Conservation (phyloP, 371 early-diverging fungal species). For the Rhizopus arrhizus region DNA sequence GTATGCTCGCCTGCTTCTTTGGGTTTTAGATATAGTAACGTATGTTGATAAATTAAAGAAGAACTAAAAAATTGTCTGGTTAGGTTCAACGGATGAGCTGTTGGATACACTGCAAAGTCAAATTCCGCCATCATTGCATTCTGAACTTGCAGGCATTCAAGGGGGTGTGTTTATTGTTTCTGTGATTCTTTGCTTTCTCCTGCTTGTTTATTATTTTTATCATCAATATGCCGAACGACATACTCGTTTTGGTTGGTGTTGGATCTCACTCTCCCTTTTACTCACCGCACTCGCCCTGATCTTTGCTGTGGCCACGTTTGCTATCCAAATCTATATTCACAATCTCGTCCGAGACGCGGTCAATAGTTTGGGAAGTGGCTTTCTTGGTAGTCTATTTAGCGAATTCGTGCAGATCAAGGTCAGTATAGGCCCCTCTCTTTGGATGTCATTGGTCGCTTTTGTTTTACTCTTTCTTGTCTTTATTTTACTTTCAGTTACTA, state of each 20-base stretch:
- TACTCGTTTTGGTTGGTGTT: slow-evolving; percentile 3
- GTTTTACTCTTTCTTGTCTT: slow-evolving; percentile 21
- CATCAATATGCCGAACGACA: slow-evolving; percentile 7
- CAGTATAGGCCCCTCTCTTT: slow-evolving; percentile 20
- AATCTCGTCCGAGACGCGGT: slow-evolving; percentile 6
- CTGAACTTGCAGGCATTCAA: slow-evolving; percentile 13
- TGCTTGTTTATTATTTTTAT: slow-evolving; percentile 14
- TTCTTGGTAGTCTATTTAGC: slow-evolving; percentile 12
- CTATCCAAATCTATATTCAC: slow-evolving; percentile 13
- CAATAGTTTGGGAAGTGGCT: background rate
- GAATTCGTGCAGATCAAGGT: slow-evolving; percentile 5
- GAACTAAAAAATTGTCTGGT: background rate
- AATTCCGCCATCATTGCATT: slow-evolving; percentile 15
- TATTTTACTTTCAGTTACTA: slow-evolving; percentile 10
- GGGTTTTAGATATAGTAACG: slow-evolving; percentile 23
- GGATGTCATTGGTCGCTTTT: slow-evolving; percentile 28
- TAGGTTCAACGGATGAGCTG: slow-evolving; percentile 19
- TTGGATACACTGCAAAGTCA: slow-evolving; percentile 9
- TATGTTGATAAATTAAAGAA: background rate
- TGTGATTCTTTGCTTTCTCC: slow-evolving; percentile 18
- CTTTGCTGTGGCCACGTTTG: slow-evolving; percentile 20
- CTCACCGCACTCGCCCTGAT: slow-evolving; percentile 11
- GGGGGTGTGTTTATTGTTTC: slow-evolving; percentile 25
- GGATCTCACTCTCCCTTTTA: background rate
- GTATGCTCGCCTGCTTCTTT: slow-evolving; percentile 22